These are phyloP conservation scores for Jatropha podagrica DNA, from an alignment of 441 rosid genomes.

Conservation along the genomic window DNA sequence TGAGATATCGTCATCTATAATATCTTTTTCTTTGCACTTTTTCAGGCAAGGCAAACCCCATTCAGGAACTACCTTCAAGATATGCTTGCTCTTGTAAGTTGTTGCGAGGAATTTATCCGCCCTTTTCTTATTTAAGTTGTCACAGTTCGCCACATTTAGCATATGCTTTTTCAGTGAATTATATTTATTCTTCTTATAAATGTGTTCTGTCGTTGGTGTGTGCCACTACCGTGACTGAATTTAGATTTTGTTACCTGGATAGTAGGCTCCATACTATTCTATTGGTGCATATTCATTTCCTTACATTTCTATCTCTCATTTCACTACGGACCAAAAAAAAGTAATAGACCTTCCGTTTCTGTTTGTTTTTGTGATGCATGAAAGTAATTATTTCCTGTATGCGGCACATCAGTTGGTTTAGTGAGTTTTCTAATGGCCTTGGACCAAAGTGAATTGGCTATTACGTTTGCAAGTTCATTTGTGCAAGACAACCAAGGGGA, in stretches of 20 bases:
- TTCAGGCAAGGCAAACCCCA: constrained; percentile 86
- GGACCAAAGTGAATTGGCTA: neutral
- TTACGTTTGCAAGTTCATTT: neutral
- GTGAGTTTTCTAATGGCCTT: neutral
- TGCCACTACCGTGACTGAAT: neutral
- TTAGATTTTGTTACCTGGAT: neutral
- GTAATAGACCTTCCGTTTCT: neutral
- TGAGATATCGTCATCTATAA: neutral
- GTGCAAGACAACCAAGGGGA: neutral
- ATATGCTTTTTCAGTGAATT: neutral
- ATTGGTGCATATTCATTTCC: neutral
- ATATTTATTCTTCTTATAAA: neutral
- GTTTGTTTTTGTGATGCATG: neutral
- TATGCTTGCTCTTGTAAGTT: constrained; percentile 87
- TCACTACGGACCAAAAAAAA: neutral
- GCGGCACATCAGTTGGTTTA: neutral
- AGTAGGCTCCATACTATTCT: no score
- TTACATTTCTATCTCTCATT: neutral
- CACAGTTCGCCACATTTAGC: neutral
- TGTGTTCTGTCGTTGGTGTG: neutral
- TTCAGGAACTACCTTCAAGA: constrained; percentile 89
- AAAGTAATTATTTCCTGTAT: neutral
- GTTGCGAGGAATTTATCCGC: neutral
- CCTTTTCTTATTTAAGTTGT: neutral
- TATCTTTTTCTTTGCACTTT: constrained; percentile 10